Evolutionary conservation across 2,329 filamentous ascomycete species (phyloP).

Genomic region (Cladosporium colombiae): DNA sequence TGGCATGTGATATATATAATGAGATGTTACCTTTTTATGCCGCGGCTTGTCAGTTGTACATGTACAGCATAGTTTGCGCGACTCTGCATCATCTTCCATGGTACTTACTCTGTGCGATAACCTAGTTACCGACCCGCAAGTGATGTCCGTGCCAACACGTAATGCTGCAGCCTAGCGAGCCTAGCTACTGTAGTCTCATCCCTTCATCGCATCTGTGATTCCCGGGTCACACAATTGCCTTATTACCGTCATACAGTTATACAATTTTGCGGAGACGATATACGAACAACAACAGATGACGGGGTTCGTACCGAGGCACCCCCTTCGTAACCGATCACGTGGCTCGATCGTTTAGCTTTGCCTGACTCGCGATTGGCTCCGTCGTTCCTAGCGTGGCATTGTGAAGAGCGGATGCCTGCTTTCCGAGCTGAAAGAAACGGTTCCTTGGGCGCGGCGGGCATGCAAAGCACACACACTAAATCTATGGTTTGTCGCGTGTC

Average conservation of each 20-base stretch:
- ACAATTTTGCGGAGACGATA: neutral
- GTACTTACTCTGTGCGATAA: neutral
- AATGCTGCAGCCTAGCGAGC: neutral
- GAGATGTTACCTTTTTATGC: neutral
- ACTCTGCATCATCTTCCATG: neutral
- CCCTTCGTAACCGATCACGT: conserved; percentile 7
- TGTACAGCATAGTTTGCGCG: neutral
- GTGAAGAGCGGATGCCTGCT: conserved; percentile 1
- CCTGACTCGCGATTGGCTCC: conserved; percentile 4
- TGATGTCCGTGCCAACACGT: neutral
- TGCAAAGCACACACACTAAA: neutral
- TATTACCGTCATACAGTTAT: neutral
- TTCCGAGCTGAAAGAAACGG: conserved; percentile 1
- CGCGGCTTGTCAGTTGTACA: neutral
- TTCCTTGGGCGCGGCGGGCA: neutral
- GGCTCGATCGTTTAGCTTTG: neutral
- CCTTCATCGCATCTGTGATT: neutral
- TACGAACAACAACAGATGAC: neutral
- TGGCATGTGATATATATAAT: neutral
- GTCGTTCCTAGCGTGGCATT: neutral
- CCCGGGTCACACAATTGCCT: neutral
- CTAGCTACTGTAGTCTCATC: neutral
- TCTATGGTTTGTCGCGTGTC: neutral
- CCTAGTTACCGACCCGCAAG: neutral
- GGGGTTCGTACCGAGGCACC: neutral